Conservation (phyloP, 2,329 filamentous ascomycete species). For the Zymoseptoria passerinii region DNA sequence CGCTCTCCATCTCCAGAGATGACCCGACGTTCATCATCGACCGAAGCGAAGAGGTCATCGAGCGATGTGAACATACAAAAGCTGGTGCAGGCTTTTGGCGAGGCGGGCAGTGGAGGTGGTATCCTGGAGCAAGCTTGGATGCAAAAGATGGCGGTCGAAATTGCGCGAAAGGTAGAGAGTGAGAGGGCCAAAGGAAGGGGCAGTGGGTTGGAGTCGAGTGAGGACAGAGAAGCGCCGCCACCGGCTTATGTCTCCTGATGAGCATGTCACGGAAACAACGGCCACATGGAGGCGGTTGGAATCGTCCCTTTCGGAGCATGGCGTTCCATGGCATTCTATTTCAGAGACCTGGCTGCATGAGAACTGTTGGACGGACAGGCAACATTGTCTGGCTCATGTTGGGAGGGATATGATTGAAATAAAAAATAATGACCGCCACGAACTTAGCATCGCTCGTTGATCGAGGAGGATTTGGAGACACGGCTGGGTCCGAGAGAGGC, state of each 20-base stretch:
- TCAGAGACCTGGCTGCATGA: background rate
- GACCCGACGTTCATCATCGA: constrained; percentile 8
- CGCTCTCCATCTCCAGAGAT: constrained; percentile 19
- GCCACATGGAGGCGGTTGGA: background rate
- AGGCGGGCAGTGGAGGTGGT: constrained; percentile 31
- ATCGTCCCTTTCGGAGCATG: background rate
- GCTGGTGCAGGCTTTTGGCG: constrained; percentile 16
- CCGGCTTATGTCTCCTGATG: constrained; percentile 30
- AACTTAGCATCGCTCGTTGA: background rate
- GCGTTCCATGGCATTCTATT: background rate
- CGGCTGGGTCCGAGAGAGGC: background rate
- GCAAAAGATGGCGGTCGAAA: constrained; percentile 88
- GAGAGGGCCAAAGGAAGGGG: constrained; percentile 52
- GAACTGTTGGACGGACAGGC: background rate
- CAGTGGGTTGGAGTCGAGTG: constrained; percentile 15
- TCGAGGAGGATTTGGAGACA: background rate
- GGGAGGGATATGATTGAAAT: background rate
- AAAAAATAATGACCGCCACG: background rate
- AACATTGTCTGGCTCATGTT: background rate
- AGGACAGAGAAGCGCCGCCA: constrained; percentile 22
- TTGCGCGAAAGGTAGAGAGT: constrained; percentile 77
- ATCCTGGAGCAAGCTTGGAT: constrained; percentile 79
- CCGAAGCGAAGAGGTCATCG: constrained; percentile 8
- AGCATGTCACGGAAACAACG: constrained; percentile 1
- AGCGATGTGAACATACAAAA: constrained; percentile 17